Conservation (phyloP, 345 rosid species). For the Cardiospermum halicacabum region DNA sequence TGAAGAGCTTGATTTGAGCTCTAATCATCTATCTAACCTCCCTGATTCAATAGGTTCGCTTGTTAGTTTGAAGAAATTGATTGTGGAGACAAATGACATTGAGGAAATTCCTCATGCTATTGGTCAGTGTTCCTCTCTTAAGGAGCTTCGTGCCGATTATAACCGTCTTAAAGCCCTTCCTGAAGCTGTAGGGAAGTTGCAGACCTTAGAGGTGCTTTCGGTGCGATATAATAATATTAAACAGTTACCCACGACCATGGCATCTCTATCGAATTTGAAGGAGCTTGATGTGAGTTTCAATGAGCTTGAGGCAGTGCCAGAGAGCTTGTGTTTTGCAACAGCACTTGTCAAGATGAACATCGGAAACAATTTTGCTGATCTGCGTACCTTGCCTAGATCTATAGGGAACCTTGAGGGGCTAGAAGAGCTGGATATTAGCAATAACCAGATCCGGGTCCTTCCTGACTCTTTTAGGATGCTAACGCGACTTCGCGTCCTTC, state of each 20-base stretch:
- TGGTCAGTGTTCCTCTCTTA: constrained; percentile 61
- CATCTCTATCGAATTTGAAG: constrained; percentile 64
- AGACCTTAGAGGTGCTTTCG: constrained; percentile 60
- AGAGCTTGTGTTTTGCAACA: constrained; percentile 85
- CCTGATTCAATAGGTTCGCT: constrained; percentile 79
- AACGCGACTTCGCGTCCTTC: constrained; percentile 56
- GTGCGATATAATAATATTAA: constrained; percentile 89
- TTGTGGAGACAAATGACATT: constrained; percentile 74
- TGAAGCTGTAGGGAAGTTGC: constrained; percentile 89
- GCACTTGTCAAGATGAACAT: constrained; percentile 81
- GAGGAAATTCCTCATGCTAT: constrained; percentile 85
- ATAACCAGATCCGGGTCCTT: constrained; percentile 87
- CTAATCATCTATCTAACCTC: constrained; percentile 58
- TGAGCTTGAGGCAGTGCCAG: constrained; percentile 94
- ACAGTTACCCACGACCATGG: constrained; percentile 86
- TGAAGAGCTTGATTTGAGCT: constrained; percentile 83
- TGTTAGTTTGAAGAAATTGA: constrained; percentile 53
- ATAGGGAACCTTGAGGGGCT: constrained; percentile 93
- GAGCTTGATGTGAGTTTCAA: constrained; percentile 95
- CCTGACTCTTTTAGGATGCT: constrained; percentile 86
- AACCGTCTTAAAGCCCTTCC: constrained; percentile 97
- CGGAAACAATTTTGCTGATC: constrained; percentile 92
- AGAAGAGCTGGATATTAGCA: constrained; percentile 91
- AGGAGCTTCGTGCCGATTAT: constrained; percentile 80
- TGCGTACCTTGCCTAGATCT: constrained; percentile 74